Base-by-base conservation (phyloP, 768 basidiomycete genomes). In the Tricholoma bakamatsutake region DNA sequence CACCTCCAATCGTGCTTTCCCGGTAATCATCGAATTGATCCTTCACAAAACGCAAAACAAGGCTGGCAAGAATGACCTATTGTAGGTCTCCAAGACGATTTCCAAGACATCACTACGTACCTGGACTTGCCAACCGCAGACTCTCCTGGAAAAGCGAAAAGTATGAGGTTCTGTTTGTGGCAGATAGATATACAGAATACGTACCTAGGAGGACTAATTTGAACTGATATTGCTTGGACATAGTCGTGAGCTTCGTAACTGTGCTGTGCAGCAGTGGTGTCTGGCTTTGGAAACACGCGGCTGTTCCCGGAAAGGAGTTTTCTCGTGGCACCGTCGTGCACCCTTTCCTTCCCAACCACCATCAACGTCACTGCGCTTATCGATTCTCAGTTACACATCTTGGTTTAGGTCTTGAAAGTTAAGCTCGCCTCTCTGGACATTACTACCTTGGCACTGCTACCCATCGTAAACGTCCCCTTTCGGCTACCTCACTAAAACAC, bases 61-160 rank as follows among this genome's bases (percentile, higher is more conserved):
- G 73, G 75, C 92, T 95, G 66, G 67, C 63, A 60, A 61, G 67
- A 57, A 50, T 67, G 66, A 70, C 67, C 50, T 62, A 54, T 52
- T 54, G 62, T 45, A 55, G 62, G 31, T 17, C n/a, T 31, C 28
- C 46, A 31, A 45, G 28, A 30, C 28, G 60, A 47, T 48, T 59
- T 57, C 55, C 62, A 62, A 62, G 66, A 59, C 59, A 57, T 58
- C 53, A 59, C 55, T 28, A 60, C 67, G 54, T 72, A 91, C 91
- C 90, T 92, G 58, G 89, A 92, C 79, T 99, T 99, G 52, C 97
- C 97, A 50, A 99, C 97, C 43, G 97, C 96, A 39, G 91, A 94
- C 77, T 98, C 95, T 64, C 95, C 94, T 97, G 66, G 27, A 45
- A 24, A 57, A 56, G 47, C 12, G 55, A 53, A 10, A 60, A 67